Conservation (phyloP, 2,329 filamentous ascomycete genomes). For the Fusarium avenaceum region DNA sequence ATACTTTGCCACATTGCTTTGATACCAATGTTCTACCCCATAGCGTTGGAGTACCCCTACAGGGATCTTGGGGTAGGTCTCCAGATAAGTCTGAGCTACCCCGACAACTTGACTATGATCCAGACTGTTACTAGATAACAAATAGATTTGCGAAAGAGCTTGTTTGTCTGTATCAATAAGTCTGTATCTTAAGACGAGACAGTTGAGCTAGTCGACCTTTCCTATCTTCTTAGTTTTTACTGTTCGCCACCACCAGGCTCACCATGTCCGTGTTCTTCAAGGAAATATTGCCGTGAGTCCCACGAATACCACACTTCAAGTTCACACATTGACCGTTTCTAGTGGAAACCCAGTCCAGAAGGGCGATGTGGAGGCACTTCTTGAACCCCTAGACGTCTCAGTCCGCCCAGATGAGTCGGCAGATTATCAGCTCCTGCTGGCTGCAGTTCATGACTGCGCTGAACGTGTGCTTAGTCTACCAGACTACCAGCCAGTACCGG, state of each 20-base stretch:
- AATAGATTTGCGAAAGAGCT: neutral
- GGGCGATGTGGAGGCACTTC: slow-evolving; percentile 56
- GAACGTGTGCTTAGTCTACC: slow-evolving; percentile 59
- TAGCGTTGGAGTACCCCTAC: slow-evolving; percentile 18
- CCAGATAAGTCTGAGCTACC: neutral
- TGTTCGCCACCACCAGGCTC: neutral
- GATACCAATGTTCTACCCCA: neutral
- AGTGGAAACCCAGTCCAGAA: slow-evolving; percentile 58
- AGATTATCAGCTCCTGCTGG: slow-evolving; percentile 63
- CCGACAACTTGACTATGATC: neutral
- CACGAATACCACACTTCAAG: neutral
- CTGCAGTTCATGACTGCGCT: slow-evolving; percentile 66
- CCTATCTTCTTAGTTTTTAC: neutral
- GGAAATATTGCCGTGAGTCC: slow-evolving; percentile 52
- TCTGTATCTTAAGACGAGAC: neutral
- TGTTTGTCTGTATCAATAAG: slow-evolving; percentile 1
- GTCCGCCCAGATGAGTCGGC: slow-evolving; percentile 55
- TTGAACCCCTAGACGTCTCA: slow-evolving; percentile 55
- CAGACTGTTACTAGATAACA: neutral
- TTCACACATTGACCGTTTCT: neutral
- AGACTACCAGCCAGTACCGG: slow-evolving; percentile 61
- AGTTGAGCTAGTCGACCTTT: neutral
- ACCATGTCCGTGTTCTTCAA: slow-evolving; percentile 58
- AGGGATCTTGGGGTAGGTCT: slow-evolving; percentile 13
- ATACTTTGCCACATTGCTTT: neutral